phyloP scores from a whole-genome alignment of 225 moss, liverwort and hornwort genomes.

The Neckera pumila region DNA sequence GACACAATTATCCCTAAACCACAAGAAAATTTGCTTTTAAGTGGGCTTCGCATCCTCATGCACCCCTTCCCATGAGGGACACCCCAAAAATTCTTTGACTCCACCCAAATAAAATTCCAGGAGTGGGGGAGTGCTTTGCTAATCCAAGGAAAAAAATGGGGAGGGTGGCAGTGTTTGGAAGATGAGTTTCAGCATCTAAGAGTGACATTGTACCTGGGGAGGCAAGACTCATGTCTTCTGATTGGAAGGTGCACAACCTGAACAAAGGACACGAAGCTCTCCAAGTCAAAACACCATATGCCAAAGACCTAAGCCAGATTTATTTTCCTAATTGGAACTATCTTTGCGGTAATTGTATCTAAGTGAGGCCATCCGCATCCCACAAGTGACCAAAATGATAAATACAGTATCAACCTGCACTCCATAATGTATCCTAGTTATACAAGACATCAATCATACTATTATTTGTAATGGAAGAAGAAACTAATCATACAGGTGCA shows the following conservation, averaged over 20 bases:
- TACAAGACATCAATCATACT: not conserved
- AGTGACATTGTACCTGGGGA: slow-evolving; percentile 20
- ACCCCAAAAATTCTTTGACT: no score
- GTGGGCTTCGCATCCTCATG: no score
- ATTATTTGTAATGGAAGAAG: not conserved
- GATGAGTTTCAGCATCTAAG: not conserved
- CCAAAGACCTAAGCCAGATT: not conserved
- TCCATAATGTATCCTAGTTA: not conserved
- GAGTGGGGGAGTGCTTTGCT: no score
- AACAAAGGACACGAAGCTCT: not conserved
- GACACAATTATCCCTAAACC: no score
- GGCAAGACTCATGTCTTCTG: slow-evolving; percentile 1
- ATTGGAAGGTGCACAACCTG: slow-evolving; percentile 32
- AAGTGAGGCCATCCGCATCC: not conserved
- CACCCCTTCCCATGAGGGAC: no score
- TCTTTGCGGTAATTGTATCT: not conserved
- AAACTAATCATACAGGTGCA: not conserved
- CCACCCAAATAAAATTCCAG: no score
- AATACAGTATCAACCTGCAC: not conserved
- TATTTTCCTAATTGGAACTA: not conserved
- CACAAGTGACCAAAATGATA: not conserved
- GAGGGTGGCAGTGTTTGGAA: no score
- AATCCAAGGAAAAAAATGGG: no score
- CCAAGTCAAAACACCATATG: not conserved
- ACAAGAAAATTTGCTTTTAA: no score